Evolutionary conservation across 306 rosid species (phyloP).

Genomic region (Delonix regia): DNA sequence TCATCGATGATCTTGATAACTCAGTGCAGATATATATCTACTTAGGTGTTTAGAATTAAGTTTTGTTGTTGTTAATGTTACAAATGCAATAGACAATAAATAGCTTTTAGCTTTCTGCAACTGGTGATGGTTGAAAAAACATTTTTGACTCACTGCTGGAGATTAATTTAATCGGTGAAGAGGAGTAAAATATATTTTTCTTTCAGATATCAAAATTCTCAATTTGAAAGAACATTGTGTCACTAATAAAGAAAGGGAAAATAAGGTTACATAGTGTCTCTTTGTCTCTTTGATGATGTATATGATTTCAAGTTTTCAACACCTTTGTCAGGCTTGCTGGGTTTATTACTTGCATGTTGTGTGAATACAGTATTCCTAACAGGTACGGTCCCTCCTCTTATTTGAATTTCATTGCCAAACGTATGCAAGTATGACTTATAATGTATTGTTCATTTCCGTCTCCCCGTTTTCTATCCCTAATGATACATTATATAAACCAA

Average conservation of each 20-base stretch:
- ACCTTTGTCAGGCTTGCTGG: constrained; percentile 73
- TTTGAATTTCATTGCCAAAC: constrained; percentile 8
- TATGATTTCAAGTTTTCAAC: constrained; percentile 43
- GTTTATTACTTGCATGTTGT: constrained; percentile 71
- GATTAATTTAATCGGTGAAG: constrained; percentile 18
- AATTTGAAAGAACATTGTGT: constrained; percentile 28
- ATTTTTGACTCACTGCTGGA: not conserved
- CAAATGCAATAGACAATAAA: not conserved
- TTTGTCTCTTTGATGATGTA: constrained; percentile 17
- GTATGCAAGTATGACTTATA: not conserved
- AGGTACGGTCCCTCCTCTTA: constrained; percentile 53
- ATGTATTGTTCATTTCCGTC: not conserved
- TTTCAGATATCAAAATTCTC: constrained; percentile 2
- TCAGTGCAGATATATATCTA: not conserved
- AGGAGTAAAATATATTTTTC: not conserved
- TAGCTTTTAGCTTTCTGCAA: not conserved
- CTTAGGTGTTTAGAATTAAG: not conserved
- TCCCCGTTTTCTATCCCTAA: not conserved
- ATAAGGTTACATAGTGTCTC: not conserved
- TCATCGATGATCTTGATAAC: not conserved
- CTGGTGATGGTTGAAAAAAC: not conserved
- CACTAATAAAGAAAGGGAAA: constrained; percentile 5
- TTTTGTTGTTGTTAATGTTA: not conserved
- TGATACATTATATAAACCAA: not conserved
- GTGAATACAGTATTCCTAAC: constrained; percentile 72